Conservation (phyloP, 2,329 filamentous ascomycete species). For the Phialophora expanda region DNA sequence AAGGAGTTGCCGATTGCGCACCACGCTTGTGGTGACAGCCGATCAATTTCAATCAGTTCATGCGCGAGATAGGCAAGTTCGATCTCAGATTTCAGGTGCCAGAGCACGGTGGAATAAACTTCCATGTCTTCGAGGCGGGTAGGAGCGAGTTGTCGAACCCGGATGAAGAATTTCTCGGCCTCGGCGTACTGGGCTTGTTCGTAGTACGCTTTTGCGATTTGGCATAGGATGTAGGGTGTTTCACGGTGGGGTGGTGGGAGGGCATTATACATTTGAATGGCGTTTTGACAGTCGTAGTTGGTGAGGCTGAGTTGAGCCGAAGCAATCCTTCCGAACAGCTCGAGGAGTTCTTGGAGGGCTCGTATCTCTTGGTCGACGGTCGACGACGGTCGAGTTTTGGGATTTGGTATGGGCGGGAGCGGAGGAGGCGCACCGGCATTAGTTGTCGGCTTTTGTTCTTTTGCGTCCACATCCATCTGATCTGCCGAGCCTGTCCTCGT, state of each 20-base stretch:
- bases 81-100: slow-evolving; percentile 92
- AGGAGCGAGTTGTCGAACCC: slow-evolving; percentile 78
- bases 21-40: slow-evolving; percentile 93
- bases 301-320: slow-evolving; percentile 78
- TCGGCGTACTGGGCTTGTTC: slow-evolving; percentile 86
- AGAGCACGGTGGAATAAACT: slow-evolving; percentile 97
- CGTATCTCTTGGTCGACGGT: slow-evolving; percentile 67
- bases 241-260: slow-evolving; percentile 78
- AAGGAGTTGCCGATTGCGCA: slow-evolving; percentile 94
- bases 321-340: slow-evolving; percentile 81
- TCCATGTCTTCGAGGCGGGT: slow-evolving; percentile 94
- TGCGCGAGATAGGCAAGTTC: slow-evolving; percentile 92
- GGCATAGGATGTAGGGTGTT: slow-evolving; percentile 89
- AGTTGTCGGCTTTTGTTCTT: slow-evolving; percentile 56
- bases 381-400: slow-evolving; percentile 41
- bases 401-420: slow-evolving; percentile 40
- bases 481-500: slow-evolving; percentile 68
- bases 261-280: slow-evolving; percentile 73
- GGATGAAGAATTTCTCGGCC: slow-evolving; percentile 83
- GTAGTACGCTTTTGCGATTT: slow-evolving; percentile 88
- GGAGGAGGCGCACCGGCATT: slow-evolving; percentile 43
- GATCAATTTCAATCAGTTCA: slow-evolving; percentile 83
- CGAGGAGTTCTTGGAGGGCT: slow-evolving; percentile 75
- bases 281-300: slow-evolving; percentile 78
- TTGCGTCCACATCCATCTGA: slow-evolving; percentile 70